Evolutionary conservation across 2,329 filamentous ascomycete species (phyloP).

Genomic region (Exophiala phaeomuriformis): DNA sequence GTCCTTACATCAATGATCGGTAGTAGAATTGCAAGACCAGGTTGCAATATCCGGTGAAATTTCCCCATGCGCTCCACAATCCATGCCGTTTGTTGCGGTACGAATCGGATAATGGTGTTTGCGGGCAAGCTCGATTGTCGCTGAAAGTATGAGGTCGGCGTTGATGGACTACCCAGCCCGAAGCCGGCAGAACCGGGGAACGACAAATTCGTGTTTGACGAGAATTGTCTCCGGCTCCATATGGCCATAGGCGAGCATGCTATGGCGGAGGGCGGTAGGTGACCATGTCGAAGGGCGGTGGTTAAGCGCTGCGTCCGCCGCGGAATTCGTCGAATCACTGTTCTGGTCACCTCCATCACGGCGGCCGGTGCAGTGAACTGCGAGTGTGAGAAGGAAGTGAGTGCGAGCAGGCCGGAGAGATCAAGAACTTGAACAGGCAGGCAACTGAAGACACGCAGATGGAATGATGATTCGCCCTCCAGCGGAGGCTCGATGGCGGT

Average conservation of each 20-base stretch:
- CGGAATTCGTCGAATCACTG: conserved; percentile 9
- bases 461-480: neutral
- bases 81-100: conserved; percentile 99
- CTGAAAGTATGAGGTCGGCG: conserved; percentile 67
- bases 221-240: conserved; percentile 24
- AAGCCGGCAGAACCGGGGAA: conserved; percentile 31
- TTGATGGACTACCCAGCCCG: conserved; percentile 30
- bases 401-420: neutral
- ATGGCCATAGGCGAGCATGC: conserved; percentile 24
- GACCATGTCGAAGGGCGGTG: conserved; percentile 1
- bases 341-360: conserved; percentile 13
- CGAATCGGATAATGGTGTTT: conserved; percentile 92
- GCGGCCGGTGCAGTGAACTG: neutral
- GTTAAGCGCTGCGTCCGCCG: conserved; percentile 6
- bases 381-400: neutral
- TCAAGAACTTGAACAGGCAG: neutral
- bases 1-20: conserved; percentile 66
- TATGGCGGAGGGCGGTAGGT: conserved; percentile 8
- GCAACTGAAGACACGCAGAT: neutral
- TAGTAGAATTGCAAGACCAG: conserved; percentile 78
- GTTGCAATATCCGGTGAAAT: conserved; percentile 87
- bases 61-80: conserved; percentile 99
- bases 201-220: conserved; percentile 9
- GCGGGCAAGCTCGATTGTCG: conserved; percentile 65
- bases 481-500: neutral